Conservation (phyloP, 148 eudicot genomes). For the Cornus kousa region DNA sequence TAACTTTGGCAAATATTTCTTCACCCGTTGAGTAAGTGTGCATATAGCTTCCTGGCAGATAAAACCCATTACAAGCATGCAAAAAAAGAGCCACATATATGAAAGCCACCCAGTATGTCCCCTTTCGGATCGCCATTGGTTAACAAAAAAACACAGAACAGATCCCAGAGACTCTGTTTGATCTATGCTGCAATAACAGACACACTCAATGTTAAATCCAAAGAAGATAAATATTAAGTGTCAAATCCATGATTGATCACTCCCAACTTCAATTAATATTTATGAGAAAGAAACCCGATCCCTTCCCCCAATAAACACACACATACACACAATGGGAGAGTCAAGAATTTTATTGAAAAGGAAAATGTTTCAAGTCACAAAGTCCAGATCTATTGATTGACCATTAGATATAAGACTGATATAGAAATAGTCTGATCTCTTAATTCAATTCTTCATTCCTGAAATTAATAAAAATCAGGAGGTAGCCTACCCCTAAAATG, state of each 20-base stretch:
- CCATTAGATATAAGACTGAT: background rate
- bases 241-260: background rate
- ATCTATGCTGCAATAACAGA: slow-evolving; percentile 6
- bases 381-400: background rate
- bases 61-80: slow-evolving; percentile 52
- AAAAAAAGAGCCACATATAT: slow-evolving; percentile 26
- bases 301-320: background rate
- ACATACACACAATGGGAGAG: background rate
- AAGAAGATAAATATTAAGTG: background rate
- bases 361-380: background rate
- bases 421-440: background rate
- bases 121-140: slow-evolving; percentile 34
- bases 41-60: slow-evolving; percentile 71
- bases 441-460: background rate
- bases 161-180: slow-evolving; percentile 10
- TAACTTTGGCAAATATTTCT: slow-evolving; percentile 60
- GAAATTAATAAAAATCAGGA: background rate
- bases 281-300: background rate
- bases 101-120: slow-evolving; percentile 30
- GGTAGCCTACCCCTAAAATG: background rate
- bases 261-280: background rate
- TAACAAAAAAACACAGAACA: slow-evolving; percentile 4
- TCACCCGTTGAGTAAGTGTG: slow-evolving; percentile 47
- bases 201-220: slow-evolving; percentile 23
- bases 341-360: background rate